Evolutionary conservation across 1,284 basidiomycete species (phyloP), one percentile per base, ranked within the genome.

Genomic region (Trametes sp.): DNA sequence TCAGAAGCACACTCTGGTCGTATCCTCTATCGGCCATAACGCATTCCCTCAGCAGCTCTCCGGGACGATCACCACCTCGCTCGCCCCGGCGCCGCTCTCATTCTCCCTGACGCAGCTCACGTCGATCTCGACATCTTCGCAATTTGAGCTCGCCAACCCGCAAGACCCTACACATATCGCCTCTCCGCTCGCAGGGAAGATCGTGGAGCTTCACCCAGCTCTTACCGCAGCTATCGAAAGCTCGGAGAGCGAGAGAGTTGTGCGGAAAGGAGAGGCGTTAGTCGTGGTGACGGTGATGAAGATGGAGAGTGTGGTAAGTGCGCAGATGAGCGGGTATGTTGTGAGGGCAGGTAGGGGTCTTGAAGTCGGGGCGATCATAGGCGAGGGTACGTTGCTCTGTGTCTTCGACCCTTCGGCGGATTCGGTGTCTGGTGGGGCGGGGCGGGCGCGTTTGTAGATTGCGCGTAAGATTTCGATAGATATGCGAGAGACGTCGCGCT

Each of bases 221-320:
- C 64, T 80, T 9, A 9, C 35, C 11, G 35, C 62, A 1, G 23
- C 31, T 6, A 52, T 26, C 10, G 57, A 49, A 14, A 46, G 45
- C 16, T 11, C 49, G 13, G 42, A 21, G 9, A 24, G 28, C 4
- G 52, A 31, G 9, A 26, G 24, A 4, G 24, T 33, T n/a, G 56
- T 66, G 31, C 53, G 44, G 0, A 14, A 73, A 58, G 79, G 79
- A 5, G 78, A 80, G 19, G 63, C 73, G 11, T 24, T 80, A 33
- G 66, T 77, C 11, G 72, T 78, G 10, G 54, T 81, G 38, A 79
- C 75, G 51, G 75, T 77, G 28, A 81, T 81, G 80, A 81, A 81
- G 73, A 81, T 81, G 78, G 80, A 81, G 65, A 80, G 69, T 56
- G 71, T 73, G 4, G 65, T 81, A 19, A 52, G n/a, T 23, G 44